Evolutionary conservation across 208 protist genomes (phyloP).

Genomic region (Leishmania tropica): DNA sequence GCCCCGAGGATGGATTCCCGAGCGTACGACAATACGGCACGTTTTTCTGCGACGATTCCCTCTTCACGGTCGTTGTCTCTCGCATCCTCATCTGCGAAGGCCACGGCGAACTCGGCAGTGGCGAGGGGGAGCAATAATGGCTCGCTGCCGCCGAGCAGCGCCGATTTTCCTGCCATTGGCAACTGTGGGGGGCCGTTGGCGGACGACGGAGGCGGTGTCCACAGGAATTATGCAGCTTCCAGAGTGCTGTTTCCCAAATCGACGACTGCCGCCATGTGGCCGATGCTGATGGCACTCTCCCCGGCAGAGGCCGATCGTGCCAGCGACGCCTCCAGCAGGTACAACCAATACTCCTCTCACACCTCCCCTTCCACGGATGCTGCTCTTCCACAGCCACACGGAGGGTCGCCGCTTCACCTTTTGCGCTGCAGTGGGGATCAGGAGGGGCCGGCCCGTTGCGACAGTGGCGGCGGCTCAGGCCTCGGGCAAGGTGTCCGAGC

Average conservation of each 20-base stretch:
- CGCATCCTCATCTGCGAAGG: neutral
- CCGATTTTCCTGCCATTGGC: neutral
- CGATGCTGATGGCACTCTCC: neutral
- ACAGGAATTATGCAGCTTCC: neutral
- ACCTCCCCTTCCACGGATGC: no score
- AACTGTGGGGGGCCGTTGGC: neutral
- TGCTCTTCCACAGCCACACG: no score
- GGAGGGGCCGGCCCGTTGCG: no score
- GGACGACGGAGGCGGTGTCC: neutral
- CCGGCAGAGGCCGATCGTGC: neutral
- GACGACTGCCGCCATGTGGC: neutral
- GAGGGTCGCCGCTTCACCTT: neutral
- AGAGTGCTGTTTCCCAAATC: neutral
- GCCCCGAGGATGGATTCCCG: neutral
- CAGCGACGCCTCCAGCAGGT: neutral
- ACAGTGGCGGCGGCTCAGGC: neutral
- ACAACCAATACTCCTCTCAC: neutral
- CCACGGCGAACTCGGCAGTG: neutral
- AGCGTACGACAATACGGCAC: neutral
- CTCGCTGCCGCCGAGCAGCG: neutral
- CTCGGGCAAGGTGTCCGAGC: neutral
- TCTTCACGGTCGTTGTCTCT: neutral
- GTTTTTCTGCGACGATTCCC: neutral
- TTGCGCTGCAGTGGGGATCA: neutral
- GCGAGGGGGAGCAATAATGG: neutral